These are phyloP conservation scores for Podospora comata DNA, from an alignment of 495 filamentous ascomycete species.

Conservation along the genomic window DNA sequence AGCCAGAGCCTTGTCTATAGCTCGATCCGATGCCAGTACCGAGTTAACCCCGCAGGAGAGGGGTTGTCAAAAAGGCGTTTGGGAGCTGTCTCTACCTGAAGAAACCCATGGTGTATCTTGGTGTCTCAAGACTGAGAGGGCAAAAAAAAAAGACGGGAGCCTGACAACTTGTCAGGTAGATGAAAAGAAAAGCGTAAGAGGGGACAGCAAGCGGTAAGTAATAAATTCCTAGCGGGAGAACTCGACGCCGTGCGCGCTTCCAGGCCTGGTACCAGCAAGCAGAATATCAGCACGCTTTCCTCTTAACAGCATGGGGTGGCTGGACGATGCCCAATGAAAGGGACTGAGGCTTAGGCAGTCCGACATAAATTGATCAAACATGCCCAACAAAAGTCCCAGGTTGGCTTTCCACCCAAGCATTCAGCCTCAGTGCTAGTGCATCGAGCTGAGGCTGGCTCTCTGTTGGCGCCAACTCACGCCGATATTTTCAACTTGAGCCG, in stretches of 20 bases:
- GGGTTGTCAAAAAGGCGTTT: not conserved
- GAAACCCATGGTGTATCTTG: not conserved
- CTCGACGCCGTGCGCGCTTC: conserved; percentile 2
- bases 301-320: conserved; percentile 4
- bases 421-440: not conserved
- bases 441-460: not conserved
- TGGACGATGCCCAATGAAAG: conserved; percentile 3
- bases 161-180: not conserved
- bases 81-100: not conserved
- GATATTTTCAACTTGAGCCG: too few species aligned
- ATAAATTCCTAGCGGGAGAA: not conserved
- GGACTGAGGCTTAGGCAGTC: not conserved
- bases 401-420: not conserved
- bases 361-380: conserved; percentile 3
- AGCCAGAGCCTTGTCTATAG: not conserved
- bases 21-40: not conserved
- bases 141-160: not conserved
- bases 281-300: conserved; percentile 6
- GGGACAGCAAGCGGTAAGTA: not conserved
- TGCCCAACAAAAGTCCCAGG: conserved; percentile 3
- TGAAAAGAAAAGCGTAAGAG: not conserved
- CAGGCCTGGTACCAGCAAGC: not conserved
- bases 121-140: not conserved
- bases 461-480: not conserved
- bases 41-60: not conserved